Evolutionary conservation across 2,329 filamentous ascomycete species (phyloP).

Genomic region (Cylindrodendrum hubeiense): DNA sequence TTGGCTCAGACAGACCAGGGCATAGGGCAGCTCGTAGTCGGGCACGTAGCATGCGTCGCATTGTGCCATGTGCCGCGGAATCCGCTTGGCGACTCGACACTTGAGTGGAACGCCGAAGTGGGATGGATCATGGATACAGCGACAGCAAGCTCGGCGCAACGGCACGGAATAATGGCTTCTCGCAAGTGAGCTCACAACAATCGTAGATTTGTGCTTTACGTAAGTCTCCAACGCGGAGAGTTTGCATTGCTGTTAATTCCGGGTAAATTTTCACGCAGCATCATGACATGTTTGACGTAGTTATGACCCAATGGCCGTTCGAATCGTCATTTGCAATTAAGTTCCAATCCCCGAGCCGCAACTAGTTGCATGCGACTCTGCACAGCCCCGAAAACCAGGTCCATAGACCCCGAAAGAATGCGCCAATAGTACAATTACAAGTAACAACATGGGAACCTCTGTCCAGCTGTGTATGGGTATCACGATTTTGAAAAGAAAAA

Average conservation of each 20-base stretch:
- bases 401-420: not conserved
- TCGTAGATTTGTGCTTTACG: not conserved
- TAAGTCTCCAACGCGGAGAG: not conserved
- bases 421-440: slow-evolving; percentile 4
- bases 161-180: not conserved
- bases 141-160: slow-evolving; percentile 1
- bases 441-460: slow-evolving; percentile 1
- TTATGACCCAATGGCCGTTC: not conserved
- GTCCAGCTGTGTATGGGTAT: slow-evolving; percentile 23
- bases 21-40: slow-evolving; percentile 25
- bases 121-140: not conserved
- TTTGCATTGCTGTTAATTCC: not conserved
- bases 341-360: not conserved
- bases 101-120: too few species aligned
- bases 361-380: not conserved
- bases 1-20: slow-evolving; percentile 41
- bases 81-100: slow-evolving; percentile 38
- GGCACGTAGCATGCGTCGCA: slow-evolving; percentile 11
- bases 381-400: not conserved
- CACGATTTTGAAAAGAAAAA: slow-evolving; percentile 20
- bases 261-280: not conserved
- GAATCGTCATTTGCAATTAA: not conserved
- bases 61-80: slow-evolving; percentile 35
- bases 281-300: not conserved
- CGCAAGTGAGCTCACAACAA: not conserved